Percentiles rank a stretch among this genome's conserved stretches.
These are phyloP conservation scores for Medicago arabica DNA, from an alignment of 306 rosid genomes.

Conservation along the genomic window DNA sequence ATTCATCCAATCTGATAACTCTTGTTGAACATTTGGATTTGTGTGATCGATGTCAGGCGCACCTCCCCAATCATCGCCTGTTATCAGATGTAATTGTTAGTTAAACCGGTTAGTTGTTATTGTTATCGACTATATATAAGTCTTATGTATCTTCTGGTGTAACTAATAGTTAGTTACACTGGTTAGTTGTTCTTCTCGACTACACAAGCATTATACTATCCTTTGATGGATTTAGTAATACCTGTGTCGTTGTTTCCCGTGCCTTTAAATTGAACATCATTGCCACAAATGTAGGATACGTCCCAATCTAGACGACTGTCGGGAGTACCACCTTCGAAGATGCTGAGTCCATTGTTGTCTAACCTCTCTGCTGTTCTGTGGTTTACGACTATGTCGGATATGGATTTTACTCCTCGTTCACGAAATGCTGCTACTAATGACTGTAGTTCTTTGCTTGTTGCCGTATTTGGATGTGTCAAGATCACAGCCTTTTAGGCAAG, in stretches of 20 bases:
- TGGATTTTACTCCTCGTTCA: conserved; percentile 54
- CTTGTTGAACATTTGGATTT: conserved; percentile 60
- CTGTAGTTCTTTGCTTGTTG: conserved; percentile 57
- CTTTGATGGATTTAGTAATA: not conserved
- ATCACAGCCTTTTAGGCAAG: conserved; percentile 73
- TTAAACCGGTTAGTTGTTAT: too few species aligned
- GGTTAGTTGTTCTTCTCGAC: too few species aligned
- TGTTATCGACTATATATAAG: not conserved
- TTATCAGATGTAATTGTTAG: not conserved
- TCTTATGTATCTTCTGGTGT: too few species aligned
- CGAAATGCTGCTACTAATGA: conserved; percentile 52
- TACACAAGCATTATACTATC: too few species aligned
- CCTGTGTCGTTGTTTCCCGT: conserved; percentile 57
- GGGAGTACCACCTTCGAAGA: conserved; percentile 80
- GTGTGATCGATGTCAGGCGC: conserved; percentile 73
- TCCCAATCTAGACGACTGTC: conserved; percentile 71
- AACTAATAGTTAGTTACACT: too few species aligned
- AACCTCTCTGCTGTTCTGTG: conserved; percentile 71
- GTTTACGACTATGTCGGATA: conserved; percentile 78
- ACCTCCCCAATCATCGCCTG: conserved; percentile 46
- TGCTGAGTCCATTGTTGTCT: conserved; percentile 61
- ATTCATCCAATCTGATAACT: conserved; percentile 68
- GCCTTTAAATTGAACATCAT: conserved; percentile 56
- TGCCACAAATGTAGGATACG: conserved; percentile 61
- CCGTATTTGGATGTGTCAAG: conserved; percentile 73